phyloP scores from a whole-genome alignment of 2,329 filamentous ascomycete species.

The Teratosphaeria zuluensis region DNA sequence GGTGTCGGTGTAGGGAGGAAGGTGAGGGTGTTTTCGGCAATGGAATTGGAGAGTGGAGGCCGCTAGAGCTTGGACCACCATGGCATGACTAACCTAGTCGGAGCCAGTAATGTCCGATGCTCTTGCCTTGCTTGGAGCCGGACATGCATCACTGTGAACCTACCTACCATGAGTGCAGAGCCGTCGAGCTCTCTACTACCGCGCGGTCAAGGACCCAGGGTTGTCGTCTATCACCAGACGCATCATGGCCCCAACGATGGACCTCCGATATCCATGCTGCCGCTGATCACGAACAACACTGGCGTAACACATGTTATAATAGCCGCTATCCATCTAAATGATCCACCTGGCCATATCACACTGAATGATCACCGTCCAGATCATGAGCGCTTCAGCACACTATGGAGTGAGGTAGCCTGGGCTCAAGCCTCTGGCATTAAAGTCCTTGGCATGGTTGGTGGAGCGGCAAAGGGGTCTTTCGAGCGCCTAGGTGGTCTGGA shows the following conservation, averaged over 20 bases:
- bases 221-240: constrained; percentile 57
- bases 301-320: constrained; percentile 74
- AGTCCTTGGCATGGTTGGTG: constrained; percentile 79
- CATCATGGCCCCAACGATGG: constrained; percentile 44
- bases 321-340: constrained; percentile 76
- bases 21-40: neutral
- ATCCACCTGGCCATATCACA: constrained; percentile 54
- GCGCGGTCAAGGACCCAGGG: constrained; percentile 27
- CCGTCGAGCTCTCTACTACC: neutral
- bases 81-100: neutral
- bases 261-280: constrained; percentile 51
- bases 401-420: constrained; percentile 69
- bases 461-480: constrained; percentile 69
- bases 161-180: neutral
- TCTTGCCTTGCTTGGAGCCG: too few relatives aligned
- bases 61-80: neutral
- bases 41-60: neutral
- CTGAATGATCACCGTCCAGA: constrained; percentile 71
- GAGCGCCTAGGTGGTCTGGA: constrained; percentile 50
- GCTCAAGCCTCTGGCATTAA: constrained; percentile 67
- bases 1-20: neutral
- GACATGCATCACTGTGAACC: neutral
- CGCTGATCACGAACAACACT: constrained; percentile 49
- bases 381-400: constrained; percentile 51
- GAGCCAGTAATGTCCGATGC: neutral